Conservation (phyloP, 495 filamentous ascomycete species). For the Ascobolus immersus region DNA sequence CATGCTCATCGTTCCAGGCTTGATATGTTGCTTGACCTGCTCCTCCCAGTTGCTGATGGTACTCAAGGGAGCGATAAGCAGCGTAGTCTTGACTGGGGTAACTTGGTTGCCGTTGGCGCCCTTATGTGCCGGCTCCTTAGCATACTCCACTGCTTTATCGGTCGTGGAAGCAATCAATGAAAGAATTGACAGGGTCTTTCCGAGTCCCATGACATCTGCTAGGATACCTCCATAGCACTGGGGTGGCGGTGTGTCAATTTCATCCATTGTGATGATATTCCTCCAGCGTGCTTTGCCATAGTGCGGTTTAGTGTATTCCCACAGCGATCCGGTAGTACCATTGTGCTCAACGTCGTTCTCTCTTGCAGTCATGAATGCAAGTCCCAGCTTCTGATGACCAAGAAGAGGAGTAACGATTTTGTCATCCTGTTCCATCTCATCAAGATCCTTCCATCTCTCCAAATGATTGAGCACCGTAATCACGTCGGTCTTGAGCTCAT, state of each 20-base stretch:
- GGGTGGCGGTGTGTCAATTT: conserved; percentile 34
- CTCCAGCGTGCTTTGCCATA: conserved; percentile 37
- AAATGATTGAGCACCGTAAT: conserved; percentile 70
- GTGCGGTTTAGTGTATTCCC: conserved; percentile 28
- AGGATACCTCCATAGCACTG: conserved; percentile 66
- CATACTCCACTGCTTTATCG: conserved; percentile 32
- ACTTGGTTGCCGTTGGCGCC: too few species aligned
- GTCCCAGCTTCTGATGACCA: conserved; percentile 70
- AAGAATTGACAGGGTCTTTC: conserved; percentile 77
- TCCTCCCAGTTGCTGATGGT: conserved; percentile 87
- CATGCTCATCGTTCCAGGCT: conserved; percentile 31
- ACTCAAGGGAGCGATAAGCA: conserved; percentile 62
- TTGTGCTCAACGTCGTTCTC: conserved; percentile 36
- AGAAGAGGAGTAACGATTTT: conserved; percentile 45
- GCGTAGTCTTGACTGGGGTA: too few species aligned
- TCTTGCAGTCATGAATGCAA: conserved; percentile 67
- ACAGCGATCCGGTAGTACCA: conserved; percentile 43
- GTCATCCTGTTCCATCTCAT: conserved; percentile 39
- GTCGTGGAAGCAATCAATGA: conserved; percentile 43
- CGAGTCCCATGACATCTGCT: conserved; percentile 94
- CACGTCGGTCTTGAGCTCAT: conserved; percentile 66
- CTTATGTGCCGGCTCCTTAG: too few species aligned
- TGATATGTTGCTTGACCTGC: conserved; percentile 53
- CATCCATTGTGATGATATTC: conserved; percentile 59
- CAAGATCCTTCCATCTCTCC: conserved; percentile 43